Base-by-base conservation (phyloP, 2,329 filamentous ascomycete species). In the Didymella lethalis region DNA sequence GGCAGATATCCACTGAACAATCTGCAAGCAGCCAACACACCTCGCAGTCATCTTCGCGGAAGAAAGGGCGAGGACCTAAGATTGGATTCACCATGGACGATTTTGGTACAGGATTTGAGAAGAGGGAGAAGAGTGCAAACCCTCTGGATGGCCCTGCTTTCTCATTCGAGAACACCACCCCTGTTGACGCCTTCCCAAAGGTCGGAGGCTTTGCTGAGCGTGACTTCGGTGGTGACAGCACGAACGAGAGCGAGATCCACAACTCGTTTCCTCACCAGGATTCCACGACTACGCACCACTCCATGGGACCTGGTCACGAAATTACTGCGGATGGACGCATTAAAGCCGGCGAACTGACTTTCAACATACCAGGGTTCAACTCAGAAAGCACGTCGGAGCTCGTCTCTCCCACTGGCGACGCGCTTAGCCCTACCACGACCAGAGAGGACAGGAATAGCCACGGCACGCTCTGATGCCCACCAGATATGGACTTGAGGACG, bases 81-180 rank as follows among this genome's bases (percentile, higher is more conserved):
- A 62, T 54, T 38, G 64, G 60, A 4, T 68, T 70, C 26, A 70
- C 49, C 8, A 44, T 69, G 31, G 59, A 67, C 12, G 54, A 62
- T 23, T 70, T 69, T 53, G 65, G 60, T n/a, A 54, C 58, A 8
- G 49, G 48, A 18, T 61, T 61, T 18, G 54, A 55, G 16, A 61
- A 54, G 45, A 49, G 41, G 20, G 53, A 61, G 38, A 57, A 61
- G 14, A 51, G 44, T n/a, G 11, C 28, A 2, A 32, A 56, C 20
- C 47, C 36, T 28, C 26, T 56, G 8, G 29, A 32, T n/a, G 50
- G 40, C 7, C 57, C 50, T 25, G 50, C 51, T 7, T 54, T 51
- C 14, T 55, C 57, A 26, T 51, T 41, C 20, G 57, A 59, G 31
- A 20, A 55, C 10, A 49, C 51, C 16, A 43, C 32, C 20, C 56